Conservation (phyloP, 768 basidiomycete genomes). For the Baorangia bicolor region DNA sequence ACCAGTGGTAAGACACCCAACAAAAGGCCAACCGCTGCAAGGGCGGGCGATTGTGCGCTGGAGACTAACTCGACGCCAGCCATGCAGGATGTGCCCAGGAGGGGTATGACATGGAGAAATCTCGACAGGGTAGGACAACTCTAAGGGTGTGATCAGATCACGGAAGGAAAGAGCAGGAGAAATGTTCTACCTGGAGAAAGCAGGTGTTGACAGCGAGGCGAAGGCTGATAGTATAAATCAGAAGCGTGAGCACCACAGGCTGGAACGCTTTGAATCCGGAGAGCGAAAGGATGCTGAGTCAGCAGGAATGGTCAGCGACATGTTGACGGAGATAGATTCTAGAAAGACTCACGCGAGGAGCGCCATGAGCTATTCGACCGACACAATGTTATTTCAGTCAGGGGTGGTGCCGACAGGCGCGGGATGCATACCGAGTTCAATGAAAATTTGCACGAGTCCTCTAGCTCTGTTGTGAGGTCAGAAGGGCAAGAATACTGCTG, state of each 20-base stretch:
- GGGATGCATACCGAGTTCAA: constrained; percentile 11
- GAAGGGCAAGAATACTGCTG: not conserved
- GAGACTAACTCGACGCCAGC: constrained; percentile 7
- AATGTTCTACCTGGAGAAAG: constrained; percentile 3
- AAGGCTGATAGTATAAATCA: constrained; percentile 20
- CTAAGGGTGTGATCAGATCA: no score
- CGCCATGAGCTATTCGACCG: constrained; percentile 7
- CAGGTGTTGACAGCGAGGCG: constrained; percentile 7
- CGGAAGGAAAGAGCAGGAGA: not conserved
- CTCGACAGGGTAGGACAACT: not conserved
- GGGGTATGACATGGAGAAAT: constrained; percentile 14
- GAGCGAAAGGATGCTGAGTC: no score
- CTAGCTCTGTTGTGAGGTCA: constrained; percentile 3
- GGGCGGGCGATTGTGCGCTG: constrained; percentile 3
- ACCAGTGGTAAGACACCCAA: constrained; percentile 10
- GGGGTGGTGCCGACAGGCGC: not conserved
- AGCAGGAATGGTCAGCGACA: no score
- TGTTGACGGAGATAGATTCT: no score
- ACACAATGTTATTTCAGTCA: no score
- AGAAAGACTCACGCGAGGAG: constrained; percentile 14
- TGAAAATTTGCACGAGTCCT: constrained; percentile 10
- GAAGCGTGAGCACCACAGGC: constrained; percentile 12
- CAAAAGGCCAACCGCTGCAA: constrained; percentile 6
- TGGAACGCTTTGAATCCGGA: constrained; percentile 5
- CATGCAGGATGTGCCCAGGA: constrained; percentile 14